These are phyloP conservation scores for Daucus carota DNA, from an alignment of 129 eudicot genomes.

Conservation along the genomic window DH1_v3.0 NC_030381.2:53342501-53343000, in stretches of 20 bases:
- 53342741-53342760: slow-evolving; percentile 66
- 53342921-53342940: slow-evolving; percentile 71
- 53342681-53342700: slow-evolving; percentile 63
- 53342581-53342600: slow-evolving; percentile 57
- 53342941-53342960: slow-evolving; percentile 38
- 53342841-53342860: slow-evolving; percentile 72
- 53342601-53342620: slow-evolving; percentile 51
- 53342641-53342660: slow-evolving; percentile 43
- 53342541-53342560: slow-evolving; percentile 74
- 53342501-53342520: slow-evolving; percentile 43
- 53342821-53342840: slow-evolving; percentile 66
- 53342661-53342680: slow-evolving; percentile 52
- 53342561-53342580: slow-evolving; percentile 64
- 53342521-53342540: slow-evolving; percentile 60
- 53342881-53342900: slow-evolving; percentile 26
- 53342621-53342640: slow-evolving; percentile 50
- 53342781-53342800: slow-evolving; percentile 64
- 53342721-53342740: slow-evolving; percentile 57
- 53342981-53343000: slow-evolving; percentile 68
- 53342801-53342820: slow-evolving; percentile 73
- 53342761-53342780: slow-evolving; percentile 58
- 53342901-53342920: slow-evolving; percentile 50
- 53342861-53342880: slow-evolving; percentile 28
- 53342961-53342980: slow-evolving; percentile 71
- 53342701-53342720: slow-evolving; percentile 61